Percentiles rank a stretch among this genome's conserved stretches.
These are phyloP conservation scores for Triangularia setosa DNA, from an alignment of 2,329 filamentous ascomycete species.

Conservation along the genomic window DNA sequence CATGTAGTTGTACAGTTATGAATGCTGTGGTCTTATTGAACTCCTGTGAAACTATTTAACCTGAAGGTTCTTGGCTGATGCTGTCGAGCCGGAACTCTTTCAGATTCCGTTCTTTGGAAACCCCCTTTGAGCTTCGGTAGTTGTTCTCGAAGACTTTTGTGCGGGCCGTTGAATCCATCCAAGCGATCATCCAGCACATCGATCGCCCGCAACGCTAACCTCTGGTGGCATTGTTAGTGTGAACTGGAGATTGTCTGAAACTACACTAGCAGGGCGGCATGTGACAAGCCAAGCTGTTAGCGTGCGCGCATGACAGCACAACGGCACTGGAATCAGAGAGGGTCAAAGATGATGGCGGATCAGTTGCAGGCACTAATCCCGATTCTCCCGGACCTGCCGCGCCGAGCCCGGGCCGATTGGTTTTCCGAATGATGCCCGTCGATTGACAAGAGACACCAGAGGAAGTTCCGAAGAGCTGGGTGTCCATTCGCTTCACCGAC, in stretches of 20 bases:
- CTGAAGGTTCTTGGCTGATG: neutral
- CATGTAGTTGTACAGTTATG: too few species aligned
- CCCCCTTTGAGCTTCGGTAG: neutral
- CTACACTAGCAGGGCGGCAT: constrained; percentile 2
- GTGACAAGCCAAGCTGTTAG: constrained; percentile 2
- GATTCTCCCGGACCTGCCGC: constrained; percentile 17
- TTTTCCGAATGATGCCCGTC: neutral
- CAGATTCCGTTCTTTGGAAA: neutral
- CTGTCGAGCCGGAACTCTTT: neutral
- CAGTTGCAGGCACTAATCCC: constrained; percentile 17
- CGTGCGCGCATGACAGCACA: constrained; percentile 12
- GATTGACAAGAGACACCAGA: neutral
- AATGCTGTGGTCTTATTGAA: too few species aligned
- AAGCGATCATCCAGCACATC: neutral
- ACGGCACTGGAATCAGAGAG: constrained; percentile 4
- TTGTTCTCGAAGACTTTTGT: neutral
- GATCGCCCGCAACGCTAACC: constrained; percentile 6
- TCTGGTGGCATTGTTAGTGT: neutral
- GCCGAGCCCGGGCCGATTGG: constrained; percentile 1
- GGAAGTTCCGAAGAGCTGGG: neutral
- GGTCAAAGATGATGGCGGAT: neutral
- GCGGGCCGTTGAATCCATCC: neutral
- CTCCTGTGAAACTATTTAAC: neutral
- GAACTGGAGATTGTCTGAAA: neutral
- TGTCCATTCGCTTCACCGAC: neutral